Percentiles rank a stretch among this genome's conserved stretches.
Conservation (phyloP, 495 filamentous ascomycete species). For the Daldinia loculata region DNA sequence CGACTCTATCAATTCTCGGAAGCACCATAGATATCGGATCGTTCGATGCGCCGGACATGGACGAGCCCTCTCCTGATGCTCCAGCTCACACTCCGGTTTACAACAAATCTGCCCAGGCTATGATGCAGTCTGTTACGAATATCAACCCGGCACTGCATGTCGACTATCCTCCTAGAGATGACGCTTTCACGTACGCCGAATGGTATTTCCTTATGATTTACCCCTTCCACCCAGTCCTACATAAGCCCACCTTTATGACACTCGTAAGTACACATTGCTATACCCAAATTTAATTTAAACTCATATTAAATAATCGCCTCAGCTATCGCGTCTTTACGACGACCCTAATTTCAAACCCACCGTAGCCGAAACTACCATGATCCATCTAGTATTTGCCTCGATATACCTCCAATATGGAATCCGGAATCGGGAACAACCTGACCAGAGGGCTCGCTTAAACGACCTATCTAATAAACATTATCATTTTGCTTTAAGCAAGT, state of each 20-base stretch:
- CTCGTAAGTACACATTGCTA: conserved; percentile 60
- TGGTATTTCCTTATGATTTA: conserved; percentile 78
- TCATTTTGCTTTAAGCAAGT: conserved; percentile 73
- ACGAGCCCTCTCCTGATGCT: conserved; percentile 62
- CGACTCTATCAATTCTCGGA: conserved; percentile 75
- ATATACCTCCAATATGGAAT: conserved; percentile 77
- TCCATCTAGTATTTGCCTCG: conserved; percentile 81
- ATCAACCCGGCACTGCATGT: conserved; percentile 64
- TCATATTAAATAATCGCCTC: conserved; percentile 23
- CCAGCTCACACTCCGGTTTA: conserved; percentile 56
- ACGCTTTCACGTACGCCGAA: conserved; percentile 68
- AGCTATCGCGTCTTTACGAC: conserved; percentile 70
- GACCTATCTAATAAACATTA: conserved; percentile 75
- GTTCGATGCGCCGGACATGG: conserved; percentile 70
- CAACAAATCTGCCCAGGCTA: conserved; percentile 74
- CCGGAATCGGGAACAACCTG: conserved; percentile 64
- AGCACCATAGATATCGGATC: conserved; percentile 80
- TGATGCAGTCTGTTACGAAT: conserved; percentile 68
- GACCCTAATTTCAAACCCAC: conserved; percentile 67
- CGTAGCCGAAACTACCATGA: conserved; percentile 70
- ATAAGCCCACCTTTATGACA: conserved; percentile 73
- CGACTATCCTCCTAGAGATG: conserved; percentile 63
- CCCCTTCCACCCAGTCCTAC: conserved; percentile 75
- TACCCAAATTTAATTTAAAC: neutral
- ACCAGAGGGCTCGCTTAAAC: conserved; percentile 62